Base-by-base conservation (phyloP, 805 yeast species). In the Metschnikowia peoriensis region DNA sequence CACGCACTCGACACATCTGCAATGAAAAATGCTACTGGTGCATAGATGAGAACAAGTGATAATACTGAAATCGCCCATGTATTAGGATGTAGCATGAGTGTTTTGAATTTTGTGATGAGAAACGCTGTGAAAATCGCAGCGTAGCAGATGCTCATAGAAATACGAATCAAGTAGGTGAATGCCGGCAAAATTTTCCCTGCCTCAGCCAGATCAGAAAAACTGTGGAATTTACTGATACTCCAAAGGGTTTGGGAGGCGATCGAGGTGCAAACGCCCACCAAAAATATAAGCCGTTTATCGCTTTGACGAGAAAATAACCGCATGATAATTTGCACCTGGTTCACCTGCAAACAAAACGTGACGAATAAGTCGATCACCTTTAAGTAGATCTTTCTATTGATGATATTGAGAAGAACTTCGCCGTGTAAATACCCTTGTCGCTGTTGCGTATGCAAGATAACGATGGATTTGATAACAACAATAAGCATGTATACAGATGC, bases 1-100 rank as follows among this genome's bases (percentile, higher is more conserved):
- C 91, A 89, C 6, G 84, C 76, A 64, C 83, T 84, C 0, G 92
- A 78, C 3, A 89, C 82, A 69, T 88, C 96, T 6, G 90, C 86
- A 45, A 89, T 76, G 64, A 88, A 89, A 56, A 88, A 81, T 0
- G 84, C 86, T 38, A 86, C 81, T 8, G 89, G 85, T 9, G 84
- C 64, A 56, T 83, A 77, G 1, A 85, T 78, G 11, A 83, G 76
- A 1, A 86, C 54, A 7, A 81, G 63, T 4, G 88, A 81, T 27
- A 85, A 65, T 0, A 81, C 16, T 0, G 90, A 78, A n/a, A 88
- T 66, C 1, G 84, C 67, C 61, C 85, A 69, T 51, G 86, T 77
- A 17, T 66, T 67, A 37, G 70, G 70, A 53, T 80, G 76, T 28
- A 72, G 69, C 47, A 82, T 69, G 32, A 87, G 76, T 40, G 78